Base-by-base conservation (phyloP, 352 stramenopile genomes). In the Globisporangium nagaii region DNA sequence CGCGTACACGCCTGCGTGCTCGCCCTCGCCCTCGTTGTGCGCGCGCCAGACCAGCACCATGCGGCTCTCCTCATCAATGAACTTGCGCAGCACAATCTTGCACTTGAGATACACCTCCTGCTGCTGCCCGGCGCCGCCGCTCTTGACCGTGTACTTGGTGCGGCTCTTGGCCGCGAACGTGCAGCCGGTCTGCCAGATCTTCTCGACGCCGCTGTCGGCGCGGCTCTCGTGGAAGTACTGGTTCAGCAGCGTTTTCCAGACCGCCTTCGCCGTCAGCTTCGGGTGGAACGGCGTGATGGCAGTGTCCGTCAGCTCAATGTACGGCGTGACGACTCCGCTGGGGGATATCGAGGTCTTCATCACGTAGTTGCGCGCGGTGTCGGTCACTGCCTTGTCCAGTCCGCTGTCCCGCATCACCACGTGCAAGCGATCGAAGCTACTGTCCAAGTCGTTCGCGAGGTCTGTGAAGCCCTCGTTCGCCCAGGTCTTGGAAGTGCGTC, bases 401-500 rank as follows among this genome's bases (percentile, higher is more conserved):
- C 49, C 50, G 9, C 37, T 40, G 17, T 12, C 41, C 27, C 24
- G 19, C 13, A 57, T 37, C 24, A 57, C 39, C 12, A 49, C n/a
- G 12, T 49, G 28, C 1, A 57, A 20, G 4, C 39, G 50, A 2
- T 32, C 37, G 17, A 49, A 42, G 2, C 7, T 27, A 2, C 19
- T 39, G 20, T 57, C 50, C 30, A 57, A 49, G n/a, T 37, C 41
- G 17, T 28, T n/a, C 6, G 46, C 31, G 7, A 57, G 40, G n/a
- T 10, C 36, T 9, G n/a, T 19, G 12, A 47, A 56, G 39, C 30
- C 36, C 12, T 30, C 36, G 36, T 56, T 27, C 12, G 28, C 45
- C 11, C 7, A 17, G 17, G 20, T 20, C n/a, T 10, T 15, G 19
- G 15, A 25, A 2, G 17, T 53, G 4, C 32, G 32, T 17, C 49